phyloP scores from a whole-genome alignment of 2,329 filamentous ascomycete genomes.

The Aspergillus fumigatiaffinis region DNA sequence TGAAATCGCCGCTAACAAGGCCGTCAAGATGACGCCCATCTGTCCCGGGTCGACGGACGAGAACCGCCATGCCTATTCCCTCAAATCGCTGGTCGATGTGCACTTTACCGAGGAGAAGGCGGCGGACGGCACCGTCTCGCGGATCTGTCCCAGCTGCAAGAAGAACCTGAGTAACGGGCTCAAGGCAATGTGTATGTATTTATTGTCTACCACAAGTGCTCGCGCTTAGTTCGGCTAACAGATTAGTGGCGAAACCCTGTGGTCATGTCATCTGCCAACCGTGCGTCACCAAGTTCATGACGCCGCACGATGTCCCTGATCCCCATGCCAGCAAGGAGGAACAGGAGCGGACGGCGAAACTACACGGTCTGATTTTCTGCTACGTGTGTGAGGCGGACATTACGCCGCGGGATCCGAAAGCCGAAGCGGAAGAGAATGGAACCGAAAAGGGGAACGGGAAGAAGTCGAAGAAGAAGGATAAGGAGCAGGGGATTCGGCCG shows the following conservation, averaged over 20 bases:
- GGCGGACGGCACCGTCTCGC: slow-evolving; percentile 42
- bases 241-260: slow-evolving; percentile 70
- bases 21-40: slow-evolving; percentile 63
- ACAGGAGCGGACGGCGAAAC: slow-evolving; percentile 29
- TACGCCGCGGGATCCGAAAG: slow-evolving; percentile 41
- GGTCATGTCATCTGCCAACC: slow-evolving; percentile 86
- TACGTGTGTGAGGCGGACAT: slow-evolving; percentile 84
- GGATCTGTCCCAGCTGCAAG: slow-evolving; percentile 79
- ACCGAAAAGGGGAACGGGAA: slow-evolving; percentile 22
- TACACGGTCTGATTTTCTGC: slow-evolving; percentile 57
- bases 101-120: slow-evolving; percentile 70
- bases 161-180: slow-evolving; percentile 78
- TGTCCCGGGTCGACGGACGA: slow-evolving; percentile 71
- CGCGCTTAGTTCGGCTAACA: background rate
- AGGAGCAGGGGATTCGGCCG: slow-evolving; percentile 57
- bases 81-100: slow-evolving; percentile 73
- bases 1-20: slow-evolving; percentile 56
- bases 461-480: slow-evolving; percentile 36
- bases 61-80: slow-evolving; percentile 67
- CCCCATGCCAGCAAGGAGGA: slow-evolving; percentile 58
- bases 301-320: slow-evolving; percentile 51
- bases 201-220: background rate
- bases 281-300: slow-evolving; percentile 81
- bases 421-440: slow-evolving; percentile 10
- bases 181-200: slow-evolving; percentile 61